A percentile compares a stretch with the other conserved stretches of the same genome.
phyloP scores from a whole-genome alignment of 371 early-diverging fungal species.

The Syncephalastrum sp. region DNA sequence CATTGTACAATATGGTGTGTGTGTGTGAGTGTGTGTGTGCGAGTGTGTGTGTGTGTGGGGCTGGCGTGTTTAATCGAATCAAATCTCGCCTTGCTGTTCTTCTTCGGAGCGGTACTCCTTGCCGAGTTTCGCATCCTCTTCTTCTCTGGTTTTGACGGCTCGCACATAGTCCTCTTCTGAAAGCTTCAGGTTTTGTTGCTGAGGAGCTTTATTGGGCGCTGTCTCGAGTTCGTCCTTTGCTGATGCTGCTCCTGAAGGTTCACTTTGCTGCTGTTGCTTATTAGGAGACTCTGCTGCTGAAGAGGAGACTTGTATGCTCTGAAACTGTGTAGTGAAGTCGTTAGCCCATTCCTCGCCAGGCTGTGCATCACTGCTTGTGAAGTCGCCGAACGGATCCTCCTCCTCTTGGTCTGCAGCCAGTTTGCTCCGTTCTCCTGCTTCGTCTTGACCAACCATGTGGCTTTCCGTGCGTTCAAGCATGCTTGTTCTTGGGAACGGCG shows the following conservation, averaged over 20 bases:
- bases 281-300: too few relatives aligned
- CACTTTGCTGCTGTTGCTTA: background rate
- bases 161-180: constrained; percentile 22
- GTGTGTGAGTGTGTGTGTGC: too few relatives aligned
- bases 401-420: constrained; percentile 9
- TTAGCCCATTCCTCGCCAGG: constrained; percentile 10
- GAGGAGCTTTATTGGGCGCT: background rate
- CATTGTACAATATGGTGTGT: constrained; percentile 3
- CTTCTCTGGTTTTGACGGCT: constrained; percentile 28
- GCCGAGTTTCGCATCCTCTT: constrained; percentile 17
- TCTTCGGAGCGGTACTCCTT: constrained; percentile 28
- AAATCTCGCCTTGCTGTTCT: constrained; percentile 33
- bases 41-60: constrained; percentile 1
- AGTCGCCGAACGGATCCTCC: constrained; percentile 45
- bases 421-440: constrained; percentile 12
- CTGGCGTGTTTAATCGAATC: background rate
- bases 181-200: constrained; percentile 1
- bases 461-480: constrained; percentile 29
- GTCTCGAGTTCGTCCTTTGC: background rate
- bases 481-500: constrained; percentile 24
- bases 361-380: constrained; percentile 21
- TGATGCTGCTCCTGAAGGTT: background rate
- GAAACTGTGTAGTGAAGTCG: constrained; percentile 13
- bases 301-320: constrained; percentile 11
- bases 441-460: constrained; percentile 16